Base-by-base conservation (phyloP, 2,329 filamentous ascomycete species). In the Westerdykella ornata region DNA sequence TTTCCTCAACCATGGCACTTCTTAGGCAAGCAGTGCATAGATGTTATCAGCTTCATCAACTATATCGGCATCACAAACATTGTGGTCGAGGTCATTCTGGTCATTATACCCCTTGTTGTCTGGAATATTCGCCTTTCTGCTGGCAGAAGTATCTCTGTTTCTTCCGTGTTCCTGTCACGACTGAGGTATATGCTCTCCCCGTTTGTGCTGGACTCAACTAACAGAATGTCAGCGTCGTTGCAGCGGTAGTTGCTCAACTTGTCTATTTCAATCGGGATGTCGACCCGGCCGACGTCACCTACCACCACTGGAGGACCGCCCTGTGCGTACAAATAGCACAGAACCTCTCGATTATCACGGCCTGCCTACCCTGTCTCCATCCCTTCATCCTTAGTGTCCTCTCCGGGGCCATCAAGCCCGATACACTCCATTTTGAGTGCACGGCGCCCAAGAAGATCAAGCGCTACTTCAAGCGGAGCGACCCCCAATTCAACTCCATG, bases 61-160 rank as follows among this genome's bases (percentile, higher is more conserved):
- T 62, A 60, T 38, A 41, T 60, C 5, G 49, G 51, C 11, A 49
- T 52, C 11, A 59, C 53, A 14, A 62, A 59, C 40, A 54, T 60
- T 18, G 43, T 54, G 1, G 41, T 53, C 8, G 58, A 62, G 38
- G 29, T 51, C 19, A 39, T 60, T 35, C 48, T 62, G 28, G 46
- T 62, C 12, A 16, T 48, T 14, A 51, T 60, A 42, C 58, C 58
- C 28, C 43, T 60, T 17, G 45, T 55, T 26, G 43, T 59, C n/a
- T 60, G 58, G 58, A 57, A 53, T 32, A 35, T 56, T 16, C 49
- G 55, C 4, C 37, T 50, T 19, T 49, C 51, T 17, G 49, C 49
- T 28, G 49, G 53, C 13, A 57, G 49, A 37, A 52, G 53, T 18
- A 32, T 53, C 3, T 56, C 51, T 35, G 50, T 62, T 39, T 59